phyloP scores from a whole-genome alignment of 1,139 yeast species.

The Meyerozyma carpophila region DNA sequence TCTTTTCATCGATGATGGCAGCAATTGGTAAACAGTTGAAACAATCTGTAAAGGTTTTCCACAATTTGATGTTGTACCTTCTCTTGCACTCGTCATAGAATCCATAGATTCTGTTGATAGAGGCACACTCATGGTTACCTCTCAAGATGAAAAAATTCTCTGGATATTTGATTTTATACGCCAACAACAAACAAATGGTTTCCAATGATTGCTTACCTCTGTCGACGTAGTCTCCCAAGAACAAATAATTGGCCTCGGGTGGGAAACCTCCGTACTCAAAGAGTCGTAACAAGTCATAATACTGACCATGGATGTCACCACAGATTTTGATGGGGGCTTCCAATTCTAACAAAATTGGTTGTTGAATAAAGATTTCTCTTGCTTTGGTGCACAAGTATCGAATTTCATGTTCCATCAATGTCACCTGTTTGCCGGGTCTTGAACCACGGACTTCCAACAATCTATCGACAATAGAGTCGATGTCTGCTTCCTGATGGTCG shows the following conservation, averaged over 20 bases:
- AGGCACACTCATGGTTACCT: conserved; percentile 98
- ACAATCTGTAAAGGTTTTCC: conserved; percentile 98
- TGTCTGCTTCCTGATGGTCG: conserved; percentile 85
- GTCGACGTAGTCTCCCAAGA: conserved; percentile 95
- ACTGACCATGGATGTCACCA: conserved; percentile 98
- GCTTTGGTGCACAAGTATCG: conserved; percentile 96
- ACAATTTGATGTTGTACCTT: conserved; percentile 91
- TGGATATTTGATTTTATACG: conserved; percentile 95
- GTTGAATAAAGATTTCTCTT: conserved; percentile 94
- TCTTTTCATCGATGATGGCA: conserved; percentile 94
- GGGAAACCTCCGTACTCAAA: conserved; percentile 99
- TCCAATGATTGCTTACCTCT: conserved; percentile 96
- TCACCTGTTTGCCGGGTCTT: conserved; percentile 96
- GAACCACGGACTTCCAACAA: conserved; percentile 96
- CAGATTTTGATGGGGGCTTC: conserved; percentile 94
- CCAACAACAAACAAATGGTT: conserved; percentile 86
- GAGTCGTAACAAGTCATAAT: conserved; percentile 88
- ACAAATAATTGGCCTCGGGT: conserved; percentile 95
- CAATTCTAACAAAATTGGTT: conserved; percentile 88
- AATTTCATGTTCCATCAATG: conserved; percentile 88
- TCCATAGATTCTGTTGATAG: conserved; percentile 94
- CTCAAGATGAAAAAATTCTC: conserved; percentile 92
- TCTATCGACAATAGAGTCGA: conserved; percentile 95
- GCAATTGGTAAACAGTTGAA: conserved; percentile 98
- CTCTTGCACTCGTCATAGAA: conserved; percentile 97